These are phyloP conservation scores for Butyriboletus appendiculatus DNA, from an alignment of 1,284 basidiomycete species.

Conservation along the genomic window DNA sequence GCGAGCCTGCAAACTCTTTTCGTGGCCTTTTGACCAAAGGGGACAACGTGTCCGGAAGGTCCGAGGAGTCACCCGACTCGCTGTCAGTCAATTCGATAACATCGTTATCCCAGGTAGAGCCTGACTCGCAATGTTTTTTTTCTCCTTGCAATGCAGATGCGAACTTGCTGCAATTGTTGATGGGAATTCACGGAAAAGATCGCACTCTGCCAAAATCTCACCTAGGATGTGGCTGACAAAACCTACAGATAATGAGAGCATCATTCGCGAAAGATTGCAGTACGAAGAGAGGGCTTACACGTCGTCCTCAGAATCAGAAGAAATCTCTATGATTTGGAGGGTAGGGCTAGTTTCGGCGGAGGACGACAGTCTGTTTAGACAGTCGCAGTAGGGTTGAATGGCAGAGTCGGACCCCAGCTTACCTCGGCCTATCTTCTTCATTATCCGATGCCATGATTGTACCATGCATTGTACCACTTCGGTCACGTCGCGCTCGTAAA, in stretches of 20 bases:
- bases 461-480: background rate
- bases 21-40: conserved; percentile 22
- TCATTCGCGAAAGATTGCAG: background rate
- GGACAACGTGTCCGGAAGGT: conserved; percentile 28
- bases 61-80: conserved; percentile 22
- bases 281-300: conserved; percentile 18
- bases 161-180: conserved; percentile 5
- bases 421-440: conserved; percentile 12
- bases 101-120: conserved; percentile 7
- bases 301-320: conserved; percentile 48
- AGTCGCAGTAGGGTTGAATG: background rate
- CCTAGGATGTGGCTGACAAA: conserved; percentile 10
- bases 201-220: conserved; percentile 4
- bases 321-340: conserved; percentile 52
- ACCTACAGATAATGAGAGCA: conserved; percentile 6
- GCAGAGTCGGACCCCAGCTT: background rate
- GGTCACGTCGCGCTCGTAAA: background rate
- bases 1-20: conserved; percentile 1
- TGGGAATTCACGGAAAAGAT: background rate
- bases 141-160: background rate
- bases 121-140: background rate
- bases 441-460: conserved; percentile 12
- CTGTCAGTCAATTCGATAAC: conserved; percentile 37
- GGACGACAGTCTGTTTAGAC: background rate
- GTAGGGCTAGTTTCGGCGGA: background rate